A percentile compares a stretch with the other conserved stretches of the same genome.
Evolutionary conservation across 768 basidiomycete species (phyloP).

Genomic region (Rubroboletus satanas): DNA sequence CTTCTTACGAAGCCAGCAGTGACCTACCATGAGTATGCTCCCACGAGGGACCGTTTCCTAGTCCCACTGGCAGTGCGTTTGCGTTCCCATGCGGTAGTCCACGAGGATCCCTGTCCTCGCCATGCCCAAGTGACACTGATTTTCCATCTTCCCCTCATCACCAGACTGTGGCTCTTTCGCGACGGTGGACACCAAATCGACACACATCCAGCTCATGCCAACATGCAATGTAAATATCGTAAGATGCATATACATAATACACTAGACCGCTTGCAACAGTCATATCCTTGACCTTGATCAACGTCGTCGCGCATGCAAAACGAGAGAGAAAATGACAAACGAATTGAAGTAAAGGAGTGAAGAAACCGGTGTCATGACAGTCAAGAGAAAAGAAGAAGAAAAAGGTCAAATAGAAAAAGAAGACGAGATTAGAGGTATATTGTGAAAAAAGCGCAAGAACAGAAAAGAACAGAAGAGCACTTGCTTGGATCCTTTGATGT

Average conservation of each 20-base stretch:
- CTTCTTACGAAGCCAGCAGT: too few species aligned
- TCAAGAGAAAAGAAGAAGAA: not conserved
- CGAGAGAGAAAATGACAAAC: not conserved
- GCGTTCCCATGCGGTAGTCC: too few species aligned
- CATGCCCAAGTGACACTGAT: too few species aligned
- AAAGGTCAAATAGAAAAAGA: not conserved
- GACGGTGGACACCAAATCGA: too few species aligned
- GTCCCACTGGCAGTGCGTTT: too few species aligned
- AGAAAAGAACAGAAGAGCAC: not conserved
- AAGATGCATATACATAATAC: conserved; percentile 19
- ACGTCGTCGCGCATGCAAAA: conserved; percentile 5
- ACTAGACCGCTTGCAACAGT: not conserved
- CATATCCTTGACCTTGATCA: conserved; percentile 4
- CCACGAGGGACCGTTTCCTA: too few species aligned
- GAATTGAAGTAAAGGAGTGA: too few species aligned
- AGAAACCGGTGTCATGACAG: not conserved
- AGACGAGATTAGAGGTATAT: not conserved
- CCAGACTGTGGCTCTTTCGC: too few species aligned
- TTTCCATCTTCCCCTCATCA: too few species aligned
- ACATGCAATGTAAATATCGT: conserved; percentile 14
- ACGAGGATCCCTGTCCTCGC: too few species aligned
- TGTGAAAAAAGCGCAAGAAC: not conserved
- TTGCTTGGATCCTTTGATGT: not conserved
- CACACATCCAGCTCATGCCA: not conserved
- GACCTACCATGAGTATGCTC: too few species aligned